Base-by-base conservation (phyloP, 495 filamentous ascomycete species). In the Trichocladium antarcticum region DNA sequence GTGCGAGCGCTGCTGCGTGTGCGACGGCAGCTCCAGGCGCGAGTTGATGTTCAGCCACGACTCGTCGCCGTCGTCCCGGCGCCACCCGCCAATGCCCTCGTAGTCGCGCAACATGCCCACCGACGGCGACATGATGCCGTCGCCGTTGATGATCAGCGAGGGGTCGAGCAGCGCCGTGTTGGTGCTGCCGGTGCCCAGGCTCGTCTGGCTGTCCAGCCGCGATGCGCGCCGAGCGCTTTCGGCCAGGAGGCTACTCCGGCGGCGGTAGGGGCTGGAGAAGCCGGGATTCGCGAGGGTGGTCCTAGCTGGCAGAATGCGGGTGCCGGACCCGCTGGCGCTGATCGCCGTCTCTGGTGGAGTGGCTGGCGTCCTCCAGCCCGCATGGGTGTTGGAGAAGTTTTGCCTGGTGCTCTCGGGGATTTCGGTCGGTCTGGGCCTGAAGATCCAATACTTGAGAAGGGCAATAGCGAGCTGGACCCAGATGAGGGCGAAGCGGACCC, bases 1-100 rank as follows among this genome's bases (percentile, higher is more conserved):
- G 28, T 64, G 66, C 1, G 66, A 69, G 37, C 69, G 57, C 24
- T 58, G 58, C 39, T 68, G 64, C 87, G 67, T 50, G 87, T 80
- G n/a, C 1, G 85, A 71, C 0, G 82, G 83, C 5, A 89, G 67
- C 49, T 88, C 81, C 1, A 88, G 72, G 17, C 84, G 74, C 6
- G 79, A 77, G 53, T 89, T 90, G 57, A 89, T 76, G 22, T 74
- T 80, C 11, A 83, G 72, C 87, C 86, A 93, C 16, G 77, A 69
- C 10, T 65, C 68, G 37, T 85, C 80, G 28, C 87, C 81, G 28
- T 73, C 69, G 6, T 72, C 68, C 11, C 71, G 64, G 45, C 83
- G 70, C 85, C 85, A 89, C 1, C 87, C 87, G 11, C 87, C 87
- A 3, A 93, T 74, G n/a, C 85, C 87, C 67, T 93, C 87, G 56